Base-by-base conservation (phyloP, 768 basidiomycete species). In the Agrocybe chaxingu region DNA sequence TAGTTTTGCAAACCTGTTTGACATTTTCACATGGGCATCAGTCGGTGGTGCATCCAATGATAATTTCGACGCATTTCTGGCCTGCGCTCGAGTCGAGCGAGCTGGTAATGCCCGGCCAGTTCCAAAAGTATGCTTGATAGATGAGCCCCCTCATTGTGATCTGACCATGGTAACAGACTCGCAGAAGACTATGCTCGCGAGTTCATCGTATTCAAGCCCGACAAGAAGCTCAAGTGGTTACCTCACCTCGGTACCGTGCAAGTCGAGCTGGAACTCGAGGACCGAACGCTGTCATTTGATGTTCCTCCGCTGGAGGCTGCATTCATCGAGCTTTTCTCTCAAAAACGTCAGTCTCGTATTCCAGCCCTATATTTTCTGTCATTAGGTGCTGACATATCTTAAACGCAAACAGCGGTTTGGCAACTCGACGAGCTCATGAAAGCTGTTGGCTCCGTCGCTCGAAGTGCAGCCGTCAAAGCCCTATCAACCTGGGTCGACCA, bases 31-130 rank as follows among this genome's bases (percentile, higher is more conserved):
- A 36, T 42, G 12, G 24, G 24, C 1, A 24, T 24, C 52, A 92
- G 86, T 81, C 82, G 5, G 72, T 83, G 11, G 71, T 98, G 2
- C 92, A 95, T 60, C 91, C 95, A 1, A 89, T 87, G 0, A 86
- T 99, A 59, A 88, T 98, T 35, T 98, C 97, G 8, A 80, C 84
- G 9, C 85, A 96, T 59, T 99, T 98, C 69, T 99, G 97, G 97
- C 97, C 97, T 0, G 70, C 85, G 1, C 74, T 97, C 19, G 87
- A 90, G 58, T 70, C 85, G 2, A 82, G 82, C 49, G 79, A 78
- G 11, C 76, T 97, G 51, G 65, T 74, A 38, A 87, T 98, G 79
- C 92, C 95, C 0, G 90, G 91, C 2, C 91, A 92, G 63, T 85
- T 97, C 62, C 79, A 82, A 57, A 67, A 68, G 95, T 96, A 61